These are phyloP conservation scores for Trematosphaeria pertusa DNA, from an alignment of 2,329 filamentous ascomycete species.

Conservation along the genomic window DNA sequence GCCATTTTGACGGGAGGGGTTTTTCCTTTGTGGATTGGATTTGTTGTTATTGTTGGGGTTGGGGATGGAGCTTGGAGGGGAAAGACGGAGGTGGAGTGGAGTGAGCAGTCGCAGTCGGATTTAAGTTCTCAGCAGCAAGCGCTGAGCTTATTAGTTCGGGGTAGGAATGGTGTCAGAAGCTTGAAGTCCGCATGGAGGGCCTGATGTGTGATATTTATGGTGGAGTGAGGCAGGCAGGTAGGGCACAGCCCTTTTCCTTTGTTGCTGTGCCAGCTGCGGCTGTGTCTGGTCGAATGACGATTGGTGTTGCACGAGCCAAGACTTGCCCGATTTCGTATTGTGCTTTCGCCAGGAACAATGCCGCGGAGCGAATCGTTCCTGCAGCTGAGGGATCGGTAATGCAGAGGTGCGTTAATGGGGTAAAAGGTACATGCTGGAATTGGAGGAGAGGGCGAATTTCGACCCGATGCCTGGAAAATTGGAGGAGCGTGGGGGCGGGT, in stretches of 20 bases:
- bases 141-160: background rate
- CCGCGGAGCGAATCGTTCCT: too few relatives aligned
- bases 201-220: background rate
- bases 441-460: too few relatives aligned
- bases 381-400: too few relatives aligned
- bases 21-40: too few relatives aligned
- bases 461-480: too few relatives aligned
- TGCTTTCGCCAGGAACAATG: background rate
- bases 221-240: background rate
- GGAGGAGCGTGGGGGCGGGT: too few relatives aligned
- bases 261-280: background rate
- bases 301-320: background rate
- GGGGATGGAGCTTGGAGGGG: background rate
- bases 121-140: background rate
- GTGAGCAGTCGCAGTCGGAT: background rate
- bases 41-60: background rate
- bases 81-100: background rate
- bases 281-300: too few relatives aligned
- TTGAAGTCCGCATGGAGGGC: background rate
- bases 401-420: too few relatives aligned
- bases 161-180: background rate
- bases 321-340: background rate
- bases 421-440: too few relatives aligned
- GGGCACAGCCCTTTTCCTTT: background rate
- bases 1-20: conserved; percentile 20